Evolutionary conservation across 1,284 basidiomycete genomes (phyloP).

Genomic region (Trichosporon asahii): DNA sequence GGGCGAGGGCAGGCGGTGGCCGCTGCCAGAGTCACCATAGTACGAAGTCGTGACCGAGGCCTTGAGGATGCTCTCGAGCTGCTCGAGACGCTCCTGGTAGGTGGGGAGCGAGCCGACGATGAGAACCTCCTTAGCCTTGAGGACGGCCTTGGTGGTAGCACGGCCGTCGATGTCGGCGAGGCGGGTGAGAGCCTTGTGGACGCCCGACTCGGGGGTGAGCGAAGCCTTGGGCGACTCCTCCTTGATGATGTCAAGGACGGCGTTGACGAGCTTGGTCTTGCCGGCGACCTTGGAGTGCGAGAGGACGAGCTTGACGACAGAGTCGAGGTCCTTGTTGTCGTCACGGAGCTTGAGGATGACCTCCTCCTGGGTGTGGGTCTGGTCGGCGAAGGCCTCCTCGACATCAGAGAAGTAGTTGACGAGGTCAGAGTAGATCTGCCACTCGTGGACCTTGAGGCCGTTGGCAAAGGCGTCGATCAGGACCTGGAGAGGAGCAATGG

Average conservation of each 20-base stretch:
- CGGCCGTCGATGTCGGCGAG: conserved; percentile 72
- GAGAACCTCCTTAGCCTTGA: conserved; percentile 96
- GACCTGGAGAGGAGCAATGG: conserved; percentile 69
- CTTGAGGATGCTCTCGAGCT: conserved; percentile 93
- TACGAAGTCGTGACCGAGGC: conserved; percentile 78
- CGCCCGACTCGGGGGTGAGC: conserved; percentile 49
- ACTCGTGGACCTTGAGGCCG: conserved; percentile 85
- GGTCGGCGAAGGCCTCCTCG: conserved; percentile 81
- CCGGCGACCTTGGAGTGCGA: conserved; percentile 93
- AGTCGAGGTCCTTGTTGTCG: conserved; percentile 88
- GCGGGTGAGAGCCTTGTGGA: conserved; percentile 45
- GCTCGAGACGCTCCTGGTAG: conserved; percentile 85
- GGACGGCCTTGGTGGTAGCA: conserved; percentile 78
- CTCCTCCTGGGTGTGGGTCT: conserved; percentile 76
- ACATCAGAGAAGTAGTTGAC: conserved; percentile 58
- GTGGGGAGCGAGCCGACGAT: conserved; percentile 95
- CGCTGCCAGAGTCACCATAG: conserved; percentile 78
- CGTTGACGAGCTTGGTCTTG: conserved; percentile 84
- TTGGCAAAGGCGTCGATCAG: conserved; percentile 76
- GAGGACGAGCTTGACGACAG: conserved; percentile 79
- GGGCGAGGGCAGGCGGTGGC: conserved; percentile 68
- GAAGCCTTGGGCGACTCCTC: conserved; percentile 69
- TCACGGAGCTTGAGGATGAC: conserved; percentile 87
- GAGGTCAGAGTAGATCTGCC: conserved; percentile 53
- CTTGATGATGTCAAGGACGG: conserved; percentile 85